These are phyloP conservation scores for Vigna hirtella DNA, from an alignment of 306 rosid genomes.

Conservation along the genomic window DNA sequence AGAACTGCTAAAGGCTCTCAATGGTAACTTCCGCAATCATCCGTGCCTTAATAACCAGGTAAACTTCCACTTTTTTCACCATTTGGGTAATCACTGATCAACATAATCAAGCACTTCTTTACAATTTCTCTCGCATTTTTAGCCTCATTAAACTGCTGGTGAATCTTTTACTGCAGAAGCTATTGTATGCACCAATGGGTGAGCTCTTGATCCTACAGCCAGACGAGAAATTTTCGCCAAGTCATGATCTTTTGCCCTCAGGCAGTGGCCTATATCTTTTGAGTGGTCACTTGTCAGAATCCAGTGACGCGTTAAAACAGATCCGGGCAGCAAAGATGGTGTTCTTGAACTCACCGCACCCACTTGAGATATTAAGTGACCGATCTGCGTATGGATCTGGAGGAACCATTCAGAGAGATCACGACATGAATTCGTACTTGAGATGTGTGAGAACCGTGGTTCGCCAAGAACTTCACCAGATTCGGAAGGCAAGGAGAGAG, in stretches of 20 bases:
- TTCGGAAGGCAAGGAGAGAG: constrained; percentile 59
- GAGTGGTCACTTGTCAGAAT: constrained; percentile 44
- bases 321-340: constrained; percentile 57
- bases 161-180: constrained; percentile 52
- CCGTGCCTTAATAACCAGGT: constrained; percentile 79
- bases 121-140: neutral
- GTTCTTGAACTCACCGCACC: constrained; percentile 82
- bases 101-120: neutral
- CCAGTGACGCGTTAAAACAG: constrained; percentile 49
- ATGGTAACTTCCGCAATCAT: constrained; percentile 68
- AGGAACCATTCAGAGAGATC: constrained; percentile 77
- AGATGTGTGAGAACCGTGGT: constrained; percentile 62
- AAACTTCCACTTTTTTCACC: neutral
- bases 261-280: constrained; percentile 74
- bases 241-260: constrained; percentile 73
- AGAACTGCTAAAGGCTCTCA: constrained; percentile 72
- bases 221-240: constrained; percentile 74
- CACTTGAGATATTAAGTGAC: constrained; percentile 74
- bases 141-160: neutral
- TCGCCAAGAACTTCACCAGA: constrained; percentile 63
- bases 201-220: constrained; percentile 79
- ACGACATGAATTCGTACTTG: constrained; percentile 77
- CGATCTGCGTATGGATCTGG: constrained; percentile 77
- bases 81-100: neutral
- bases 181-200: constrained; percentile 77